These are phyloP conservation scores for Vanilla planifolia DNA, from an alignment of 106 monocot genomes.

Conservation along the genomic window DNA sequence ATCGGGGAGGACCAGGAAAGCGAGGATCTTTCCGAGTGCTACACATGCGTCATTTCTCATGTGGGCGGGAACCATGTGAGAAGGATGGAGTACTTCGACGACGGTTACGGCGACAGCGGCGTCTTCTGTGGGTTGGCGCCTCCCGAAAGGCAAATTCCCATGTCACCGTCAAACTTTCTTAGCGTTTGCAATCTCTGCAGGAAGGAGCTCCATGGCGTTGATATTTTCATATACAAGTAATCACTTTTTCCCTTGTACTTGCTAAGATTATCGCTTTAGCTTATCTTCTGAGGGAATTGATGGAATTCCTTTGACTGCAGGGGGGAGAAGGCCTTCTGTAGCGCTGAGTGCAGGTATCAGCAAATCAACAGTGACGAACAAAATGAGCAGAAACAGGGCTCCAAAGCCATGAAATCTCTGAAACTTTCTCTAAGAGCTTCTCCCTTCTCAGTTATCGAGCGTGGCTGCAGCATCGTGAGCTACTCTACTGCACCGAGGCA, in stretches of 20 bases:
- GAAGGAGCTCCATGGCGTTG: constrained; percentile 53
- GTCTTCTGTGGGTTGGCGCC: neutral
- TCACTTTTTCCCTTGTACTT: too few relatives aligned
- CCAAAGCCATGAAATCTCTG: neutral
- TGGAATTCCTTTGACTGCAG: neutral
- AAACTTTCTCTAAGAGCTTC: too few relatives aligned
- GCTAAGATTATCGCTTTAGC: neutral
- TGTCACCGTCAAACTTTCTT: constrained; percentile 20
- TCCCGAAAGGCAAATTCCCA: neutral
- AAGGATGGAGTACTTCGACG: constrained; percentile 35
- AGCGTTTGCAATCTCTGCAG: constrained; percentile 39
- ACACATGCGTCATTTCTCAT: constrained; percentile 47
- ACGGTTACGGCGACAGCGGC: constrained; percentile 9
- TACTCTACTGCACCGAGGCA: too few relatives aligned
- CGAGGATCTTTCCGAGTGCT: constrained; percentile 49
- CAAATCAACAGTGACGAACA: too few relatives aligned
- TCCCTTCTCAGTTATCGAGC: too few relatives aligned
- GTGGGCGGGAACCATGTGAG: constrained; percentile 22
- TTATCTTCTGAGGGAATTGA: neutral
- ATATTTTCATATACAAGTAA: constrained; percentile 78
- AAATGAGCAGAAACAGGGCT: too few relatives aligned
- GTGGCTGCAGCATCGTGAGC: too few relatives aligned
- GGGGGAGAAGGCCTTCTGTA: neutral
- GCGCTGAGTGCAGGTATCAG: neutral
- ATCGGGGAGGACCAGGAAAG: too few relatives aligned